phyloP scores from a whole-genome alignment of 1,284 basidiomycete species.

The Hemileia vastatrix region DNA sequence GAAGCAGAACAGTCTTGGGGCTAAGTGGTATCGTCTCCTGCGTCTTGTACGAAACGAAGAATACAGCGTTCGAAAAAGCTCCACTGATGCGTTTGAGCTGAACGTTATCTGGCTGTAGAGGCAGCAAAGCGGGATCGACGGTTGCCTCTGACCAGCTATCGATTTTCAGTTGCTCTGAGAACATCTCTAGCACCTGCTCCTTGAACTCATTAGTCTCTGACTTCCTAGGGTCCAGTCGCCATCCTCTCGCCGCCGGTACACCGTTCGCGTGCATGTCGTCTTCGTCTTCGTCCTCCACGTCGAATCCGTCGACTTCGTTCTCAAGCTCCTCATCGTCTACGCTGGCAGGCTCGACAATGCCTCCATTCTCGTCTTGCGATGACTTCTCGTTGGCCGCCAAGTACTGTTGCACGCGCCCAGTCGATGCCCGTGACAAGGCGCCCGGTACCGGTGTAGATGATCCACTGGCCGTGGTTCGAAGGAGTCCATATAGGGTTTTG shows the following conservation, averaged over 20 bases:
- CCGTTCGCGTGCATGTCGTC: slow-evolving; percentile 44
- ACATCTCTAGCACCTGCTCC: too few relatives aligned
- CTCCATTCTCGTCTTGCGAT: too few relatives aligned
- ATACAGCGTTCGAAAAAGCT: slow-evolving; percentile 41
- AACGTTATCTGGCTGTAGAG: slow-evolving; percentile 28
- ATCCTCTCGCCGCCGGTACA: slow-evolving; percentile 38
- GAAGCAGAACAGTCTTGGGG: slow-evolving; percentile 38
- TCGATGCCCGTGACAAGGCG: too few relatives aligned
- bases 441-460: too few relatives aligned
- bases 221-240: slow-evolving; percentile 35
- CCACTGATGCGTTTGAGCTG: slow-evolving; percentile 37
- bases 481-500: too few relatives aligned
- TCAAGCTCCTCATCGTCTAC: not conserved
- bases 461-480: too few relatives aligned
- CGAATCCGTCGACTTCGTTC: slow-evolving; percentile 18
- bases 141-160: slow-evolving; percentile 34
- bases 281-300: slow-evolving; percentile 36
- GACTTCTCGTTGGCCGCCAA: too few relatives aligned
- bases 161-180: slow-evolving; percentile 31
- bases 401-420: too few relatives aligned
- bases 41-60: slow-evolving; percentile 43
- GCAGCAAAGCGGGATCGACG: too few relatives aligned
- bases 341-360: too few relatives aligned
- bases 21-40: too few relatives aligned
- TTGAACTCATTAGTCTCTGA: too few relatives aligned